phyloP scores from a whole-genome alignment of 352 stramenopile genomes.

The Phytophthora boehmeriae region DNA sequence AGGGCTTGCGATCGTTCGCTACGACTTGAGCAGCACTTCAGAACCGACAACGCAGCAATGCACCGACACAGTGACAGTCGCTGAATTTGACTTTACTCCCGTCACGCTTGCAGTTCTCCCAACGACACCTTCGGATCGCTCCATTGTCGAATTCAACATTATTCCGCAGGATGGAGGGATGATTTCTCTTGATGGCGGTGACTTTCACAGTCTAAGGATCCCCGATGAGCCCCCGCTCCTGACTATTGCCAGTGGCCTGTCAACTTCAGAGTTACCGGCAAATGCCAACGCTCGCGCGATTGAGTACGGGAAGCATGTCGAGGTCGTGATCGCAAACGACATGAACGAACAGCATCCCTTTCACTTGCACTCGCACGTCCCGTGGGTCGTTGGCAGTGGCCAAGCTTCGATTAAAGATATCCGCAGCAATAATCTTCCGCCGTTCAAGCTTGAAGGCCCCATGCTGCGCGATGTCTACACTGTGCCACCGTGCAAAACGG shows the following conservation, averaged over 20 bases:
- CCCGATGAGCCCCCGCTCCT: slow-evolving; percentile 20
- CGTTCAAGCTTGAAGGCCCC: slow-evolving; percentile 15
- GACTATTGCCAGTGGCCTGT: slow-evolving; percentile 15
- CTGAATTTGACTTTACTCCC: slow-evolving; percentile 9
- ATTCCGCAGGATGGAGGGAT: slow-evolving; percentile 6
- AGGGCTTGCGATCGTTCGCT: slow-evolving; percentile 23
- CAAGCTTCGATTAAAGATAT: slow-evolving; percentile 15
- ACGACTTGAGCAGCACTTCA: background rate
- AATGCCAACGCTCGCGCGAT: slow-evolving; percentile 13
- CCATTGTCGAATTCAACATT: slow-evolving; percentile 20
- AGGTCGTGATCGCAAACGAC: slow-evolving; percentile 33
- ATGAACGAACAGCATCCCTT: slow-evolving; percentile 36
- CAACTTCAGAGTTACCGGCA: slow-evolving; percentile 1
- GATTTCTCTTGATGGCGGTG: slow-evolving; percentile 13
- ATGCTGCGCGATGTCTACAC: slow-evolving; percentile 29
- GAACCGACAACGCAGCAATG: slow-evolving; percentile 2
- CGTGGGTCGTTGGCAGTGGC: slow-evolving; percentile 26
- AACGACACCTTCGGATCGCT: slow-evolving; percentile 1
- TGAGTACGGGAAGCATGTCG: slow-evolving; percentile 24
- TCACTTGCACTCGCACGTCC: slow-evolving; percentile 28
- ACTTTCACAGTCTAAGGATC: slow-evolving; percentile 6
- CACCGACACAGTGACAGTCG: background rate
- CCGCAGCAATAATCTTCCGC: slow-evolving; percentile 6
- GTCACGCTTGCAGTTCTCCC: slow-evolving; percentile 1
- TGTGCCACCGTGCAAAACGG: slow-evolving; percentile 17